Conservation (phyloP, 163 green algal genomes). For the Picocystis sp. region DNA sequence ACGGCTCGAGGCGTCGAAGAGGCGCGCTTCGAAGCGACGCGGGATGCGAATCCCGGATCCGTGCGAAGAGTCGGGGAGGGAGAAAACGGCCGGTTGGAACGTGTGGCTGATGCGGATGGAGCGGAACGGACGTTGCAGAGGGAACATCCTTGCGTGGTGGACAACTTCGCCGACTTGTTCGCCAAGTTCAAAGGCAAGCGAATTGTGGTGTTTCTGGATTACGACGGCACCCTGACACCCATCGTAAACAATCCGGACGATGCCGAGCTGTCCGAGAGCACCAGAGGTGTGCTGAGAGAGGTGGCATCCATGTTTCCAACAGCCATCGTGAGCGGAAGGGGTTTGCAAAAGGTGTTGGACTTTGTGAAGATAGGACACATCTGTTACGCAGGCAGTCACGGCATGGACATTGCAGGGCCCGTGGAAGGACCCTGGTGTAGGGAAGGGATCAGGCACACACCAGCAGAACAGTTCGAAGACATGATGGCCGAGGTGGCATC, state of each 20-base stretch:
- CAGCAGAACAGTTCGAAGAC: conserved; percentile 1
- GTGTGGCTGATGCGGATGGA: no score
- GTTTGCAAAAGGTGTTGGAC: conserved; percentile 75
- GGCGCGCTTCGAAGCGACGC: no score
- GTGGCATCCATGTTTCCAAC: conserved; percentile 76
- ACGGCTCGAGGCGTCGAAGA: no score
- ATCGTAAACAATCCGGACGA: conserved; percentile 89
- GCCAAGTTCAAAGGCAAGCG: conserved; percentile 19
- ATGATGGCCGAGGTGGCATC: conserved; percentile 5
- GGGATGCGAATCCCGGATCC: no score
- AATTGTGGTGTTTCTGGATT: conserved; percentile 88
- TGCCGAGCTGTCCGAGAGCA: conserved; percentile 61
- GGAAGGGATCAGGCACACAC: not conserved
- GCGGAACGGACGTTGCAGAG: no score
- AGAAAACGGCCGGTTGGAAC: no score
- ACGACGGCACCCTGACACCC: conserved; percentile 89
- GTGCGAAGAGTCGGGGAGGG: no score
- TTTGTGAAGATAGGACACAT: conserved; percentile 88
- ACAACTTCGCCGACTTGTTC: conserved; percentile 7
- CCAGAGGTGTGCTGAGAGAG: conserved; percentile 36
- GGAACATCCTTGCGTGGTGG: conserved; percentile 2
- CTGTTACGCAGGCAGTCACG: conserved; percentile 92
- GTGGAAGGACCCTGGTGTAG: conserved; percentile 18
- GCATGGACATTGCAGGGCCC: conserved; percentile 87
- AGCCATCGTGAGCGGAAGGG: conserved; percentile 82